Evolutionary conservation across 306 rosid genomes (phyloP).

Genomic region (Mucuna pruriens): DNA sequence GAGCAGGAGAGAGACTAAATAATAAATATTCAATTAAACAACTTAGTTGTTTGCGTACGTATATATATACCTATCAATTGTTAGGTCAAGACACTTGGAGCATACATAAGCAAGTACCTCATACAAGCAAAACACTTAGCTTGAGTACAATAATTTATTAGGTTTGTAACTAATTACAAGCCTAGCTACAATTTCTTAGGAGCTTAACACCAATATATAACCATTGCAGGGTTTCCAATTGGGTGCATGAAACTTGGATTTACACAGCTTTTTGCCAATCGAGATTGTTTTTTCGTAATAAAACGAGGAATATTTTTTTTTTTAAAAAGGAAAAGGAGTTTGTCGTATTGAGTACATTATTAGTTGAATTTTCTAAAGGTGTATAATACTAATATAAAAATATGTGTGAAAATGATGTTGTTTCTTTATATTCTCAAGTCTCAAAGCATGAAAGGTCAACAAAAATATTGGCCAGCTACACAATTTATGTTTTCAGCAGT

Average conservation of each 20-base stretch:
- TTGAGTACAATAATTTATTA: background rate
- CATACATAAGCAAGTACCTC: slow-evolving; percentile 1
- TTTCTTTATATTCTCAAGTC: background rate
- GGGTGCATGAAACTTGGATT: background rate
- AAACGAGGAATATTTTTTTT: background rate
- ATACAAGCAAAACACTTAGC: background rate
- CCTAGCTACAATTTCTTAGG: background rate
- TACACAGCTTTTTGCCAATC: background rate
- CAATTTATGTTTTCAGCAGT: background rate
- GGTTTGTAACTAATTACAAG: background rate
- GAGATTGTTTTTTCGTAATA: background rate
- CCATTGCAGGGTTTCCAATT: too few relatives aligned
- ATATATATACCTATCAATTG: slow-evolving; percentile 23
- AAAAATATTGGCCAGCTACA: background rate
- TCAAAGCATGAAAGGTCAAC: background rate
- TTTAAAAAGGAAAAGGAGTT: background rate
- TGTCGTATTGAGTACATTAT: background rate
- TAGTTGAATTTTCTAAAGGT: slow-evolving; percentile 3
- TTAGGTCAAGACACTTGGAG: slow-evolving; percentile 33
- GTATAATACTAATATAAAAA: background rate
- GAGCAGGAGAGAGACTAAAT: background rate
- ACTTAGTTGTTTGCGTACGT: too few relatives aligned
- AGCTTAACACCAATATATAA: background rate
- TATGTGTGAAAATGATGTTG: slow-evolving; percentile 11
- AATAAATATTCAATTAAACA: background rate